These are phyloP conservation scores for Xylariaceae sp. DNA, from an alignment of 2,329 filamentous ascomycete genomes.

Conservation along the genomic window DNA sequence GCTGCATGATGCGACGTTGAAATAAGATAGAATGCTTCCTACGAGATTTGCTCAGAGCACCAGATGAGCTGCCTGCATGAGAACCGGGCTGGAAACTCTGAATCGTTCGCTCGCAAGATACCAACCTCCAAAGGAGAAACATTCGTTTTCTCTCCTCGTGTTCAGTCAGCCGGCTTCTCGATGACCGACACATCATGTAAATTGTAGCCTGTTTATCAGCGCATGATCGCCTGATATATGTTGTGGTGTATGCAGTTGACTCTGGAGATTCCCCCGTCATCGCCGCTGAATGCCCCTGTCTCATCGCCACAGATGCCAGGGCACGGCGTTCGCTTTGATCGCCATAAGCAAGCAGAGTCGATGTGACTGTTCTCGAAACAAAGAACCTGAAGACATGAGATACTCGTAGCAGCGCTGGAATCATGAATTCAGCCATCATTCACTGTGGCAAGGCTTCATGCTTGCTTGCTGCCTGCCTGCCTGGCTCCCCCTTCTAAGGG, in stretches of 20 bases:
- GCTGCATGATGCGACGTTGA: too few relatives aligned
- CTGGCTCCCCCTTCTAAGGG: neutral
- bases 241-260: neutral
- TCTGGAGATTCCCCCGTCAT: neutral
- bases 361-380: neutral
- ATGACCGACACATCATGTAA: neutral
- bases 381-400: neutral
- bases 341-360: neutral
- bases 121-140: neutral
- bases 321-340: neutral
- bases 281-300: neutral
- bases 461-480: neutral
- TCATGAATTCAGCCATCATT: neutral
- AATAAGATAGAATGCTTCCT: too few relatives aligned
- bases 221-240: neutral
- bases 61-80: too few relatives aligned
- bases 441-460: neutral
- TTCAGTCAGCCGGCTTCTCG: neutral
- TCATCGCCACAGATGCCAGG: neutral
- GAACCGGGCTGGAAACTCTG: too few relatives aligned
- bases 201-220: neutral
- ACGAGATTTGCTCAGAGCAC: too few relatives aligned
- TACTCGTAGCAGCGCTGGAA: neutral
- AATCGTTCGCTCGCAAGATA: neutral
- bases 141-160: neutral